Conservation (phyloP, 768 basidiomycete genomes). For the Suillus sp. region DNA sequence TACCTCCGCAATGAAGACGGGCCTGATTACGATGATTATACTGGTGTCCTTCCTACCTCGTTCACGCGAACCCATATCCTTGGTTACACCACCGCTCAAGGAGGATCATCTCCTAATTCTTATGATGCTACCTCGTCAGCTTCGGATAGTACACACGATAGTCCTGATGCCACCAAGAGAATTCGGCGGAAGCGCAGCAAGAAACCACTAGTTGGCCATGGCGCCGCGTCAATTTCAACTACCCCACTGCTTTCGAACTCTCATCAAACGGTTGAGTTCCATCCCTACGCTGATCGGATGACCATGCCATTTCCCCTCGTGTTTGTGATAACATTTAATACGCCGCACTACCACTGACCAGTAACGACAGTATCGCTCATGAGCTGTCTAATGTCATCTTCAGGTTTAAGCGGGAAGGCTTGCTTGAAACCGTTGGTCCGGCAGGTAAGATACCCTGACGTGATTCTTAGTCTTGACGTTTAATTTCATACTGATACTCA, state of each 20-base stretch:
- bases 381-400: slow-evolving; percentile 74
- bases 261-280: slow-evolving; percentile 61
- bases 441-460: slow-evolving; percentile 53
- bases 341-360: slow-evolving; percentile 1
- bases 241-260: slow-evolving; percentile 66
- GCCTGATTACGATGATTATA: slow-evolving; percentile 65
- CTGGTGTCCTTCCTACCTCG: slow-evolving; percentile 62
- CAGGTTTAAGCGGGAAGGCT: slow-evolving; percentile 75
- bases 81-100: slow-evolving; percentile 41
- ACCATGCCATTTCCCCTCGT: slow-evolving; percentile 83
- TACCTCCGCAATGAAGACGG: slow-evolving; percentile 88
- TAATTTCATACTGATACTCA: slow-evolving; percentile 26
- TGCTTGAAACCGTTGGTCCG: slow-evolving; percentile 87
- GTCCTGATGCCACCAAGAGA: slow-evolving; percentile 62
- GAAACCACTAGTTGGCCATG: slow-evolving; percentile 37
- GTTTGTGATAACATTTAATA: slow-evolving; percentile 40
- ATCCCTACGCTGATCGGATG: slow-evolving; percentile 54
- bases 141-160: slow-evolving; percentile 27
- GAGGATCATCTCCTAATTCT: slow-evolving; percentile 32
- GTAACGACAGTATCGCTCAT: slow-evolving; percentile 66
- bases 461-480: slow-evolving; percentile 7
- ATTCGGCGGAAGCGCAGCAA: slow-evolving; percentile 74
- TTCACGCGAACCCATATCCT: slow-evolving; percentile 52
- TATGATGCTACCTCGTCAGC: slow-evolving; percentile 46
- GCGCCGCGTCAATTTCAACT: slow-evolving; percentile 34